These are phyloP conservation scores for Combretum micranthum DNA, from an alignment of 345 rosid species.

Conservation along the genomic window DNA sequence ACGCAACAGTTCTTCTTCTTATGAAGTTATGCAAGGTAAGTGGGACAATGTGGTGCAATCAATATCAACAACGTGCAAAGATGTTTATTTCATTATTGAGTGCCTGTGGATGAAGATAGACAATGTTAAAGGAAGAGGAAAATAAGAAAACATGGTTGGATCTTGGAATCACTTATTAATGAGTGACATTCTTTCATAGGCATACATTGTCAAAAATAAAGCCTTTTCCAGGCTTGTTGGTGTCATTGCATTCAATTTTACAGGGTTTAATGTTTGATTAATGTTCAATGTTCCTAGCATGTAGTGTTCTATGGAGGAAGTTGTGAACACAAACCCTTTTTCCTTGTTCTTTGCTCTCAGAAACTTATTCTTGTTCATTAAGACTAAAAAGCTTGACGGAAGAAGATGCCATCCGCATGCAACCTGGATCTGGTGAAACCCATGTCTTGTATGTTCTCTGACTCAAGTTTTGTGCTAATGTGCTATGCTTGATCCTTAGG, in stretches of 20 bases:
- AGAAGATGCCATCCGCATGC: constrained; percentile 74
- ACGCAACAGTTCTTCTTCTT: constrained; percentile 85
- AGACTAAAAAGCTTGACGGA: constrained; percentile 79
- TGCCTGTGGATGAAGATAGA: too few species aligned
- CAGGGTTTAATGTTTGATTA: not conserved
- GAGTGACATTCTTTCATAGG: too few species aligned
- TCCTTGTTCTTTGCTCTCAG: constrained; percentile 30
- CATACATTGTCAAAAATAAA: too few species aligned
- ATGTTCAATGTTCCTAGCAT: not conserved
- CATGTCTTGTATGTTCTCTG: constrained; percentile 74
- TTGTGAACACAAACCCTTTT: not conserved
- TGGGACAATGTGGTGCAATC: not conserved
- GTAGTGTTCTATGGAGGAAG: not conserved
- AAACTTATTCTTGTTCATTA: constrained; percentile 65
- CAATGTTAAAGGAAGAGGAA: too few species aligned
- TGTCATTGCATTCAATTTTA: not conserved
- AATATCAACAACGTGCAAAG: too few species aligned
- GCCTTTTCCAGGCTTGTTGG: too few species aligned
- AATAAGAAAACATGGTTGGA: too few species aligned
- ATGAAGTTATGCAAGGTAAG: constrained; percentile 81
- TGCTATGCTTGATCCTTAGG: constrained; percentile 10
- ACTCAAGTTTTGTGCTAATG: constrained; percentile 9
- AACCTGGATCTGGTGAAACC: constrained; percentile 92
- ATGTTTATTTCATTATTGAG: too few species aligned
- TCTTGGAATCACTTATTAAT: too few species aligned